These are phyloP conservation scores for Isoetes taiwanensis DNA, from an alignment of 75 land plant genomes.

Conservation along the genomic window DNA sequence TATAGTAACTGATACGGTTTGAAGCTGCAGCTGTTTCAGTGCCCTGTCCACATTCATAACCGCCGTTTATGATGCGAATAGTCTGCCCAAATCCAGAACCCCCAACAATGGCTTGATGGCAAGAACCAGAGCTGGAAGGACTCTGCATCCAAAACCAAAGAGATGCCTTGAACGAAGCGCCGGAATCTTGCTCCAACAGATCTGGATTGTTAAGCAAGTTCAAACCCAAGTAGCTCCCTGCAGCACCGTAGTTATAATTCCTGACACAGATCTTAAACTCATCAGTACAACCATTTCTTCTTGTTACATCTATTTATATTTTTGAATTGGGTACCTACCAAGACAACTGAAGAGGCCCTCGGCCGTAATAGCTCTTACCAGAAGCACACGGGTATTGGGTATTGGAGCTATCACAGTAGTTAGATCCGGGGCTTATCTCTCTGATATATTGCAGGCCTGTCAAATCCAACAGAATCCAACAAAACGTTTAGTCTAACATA, in stretches of 20 bases:
- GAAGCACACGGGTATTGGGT: too few relatives aligned
- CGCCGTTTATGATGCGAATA: constrained; percentile 15
- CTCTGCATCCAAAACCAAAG: constrained; percentile 14
- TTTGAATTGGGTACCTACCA: too few relatives aligned
- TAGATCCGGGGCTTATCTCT: too few relatives aligned
- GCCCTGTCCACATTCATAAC: constrained; percentile 13
- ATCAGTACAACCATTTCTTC: too few relatives aligned
- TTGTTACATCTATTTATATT: too few relatives aligned
- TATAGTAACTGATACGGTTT: constrained; percentile 10
- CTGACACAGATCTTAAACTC: constrained; percentile 1
- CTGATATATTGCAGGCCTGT: too few relatives aligned
- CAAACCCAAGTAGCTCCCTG: constrained; percentile 6
- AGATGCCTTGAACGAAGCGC: constrained; percentile 5
- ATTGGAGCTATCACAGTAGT: too few relatives aligned
- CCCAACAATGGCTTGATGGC: background rate
- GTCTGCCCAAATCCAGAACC: constrained; percentile 11
- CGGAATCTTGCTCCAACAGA: background rate
- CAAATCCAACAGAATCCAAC: too few relatives aligned
- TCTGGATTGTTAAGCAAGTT: constrained; percentile 8
- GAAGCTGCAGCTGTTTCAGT: constrained; percentile 8
- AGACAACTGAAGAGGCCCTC: too few relatives aligned
- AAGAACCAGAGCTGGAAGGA: too few relatives aligned
- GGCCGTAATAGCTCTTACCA: too few relatives aligned
- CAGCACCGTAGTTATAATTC: constrained; percentile 13
- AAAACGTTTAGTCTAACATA: too few relatives aligned